Conservation (phyloP, 2,329 filamentous ascomycete species). For the Penicillium occitanis region DNA sequence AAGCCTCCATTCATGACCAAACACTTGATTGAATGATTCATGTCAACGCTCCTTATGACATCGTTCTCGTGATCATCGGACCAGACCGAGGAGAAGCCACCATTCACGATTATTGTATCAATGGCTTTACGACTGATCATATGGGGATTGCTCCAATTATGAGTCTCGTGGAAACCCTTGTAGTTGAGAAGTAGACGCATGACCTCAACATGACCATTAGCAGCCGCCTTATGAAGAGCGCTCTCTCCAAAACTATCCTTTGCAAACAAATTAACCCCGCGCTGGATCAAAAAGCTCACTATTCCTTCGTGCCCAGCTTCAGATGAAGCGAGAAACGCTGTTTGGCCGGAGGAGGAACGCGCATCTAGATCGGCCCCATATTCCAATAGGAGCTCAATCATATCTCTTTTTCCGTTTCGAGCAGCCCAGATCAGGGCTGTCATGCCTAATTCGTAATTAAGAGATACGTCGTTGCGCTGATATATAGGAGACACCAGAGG, state of each 20-base stretch:
- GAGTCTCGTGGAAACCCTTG: neutral
- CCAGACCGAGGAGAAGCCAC: neutral
- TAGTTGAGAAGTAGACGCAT: neutral
- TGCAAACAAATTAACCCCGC: neutral
- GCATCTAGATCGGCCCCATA: conserved; percentile 4
- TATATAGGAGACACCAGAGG: too few relatives aligned
- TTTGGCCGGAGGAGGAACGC: neutral
- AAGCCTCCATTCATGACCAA: neutral
- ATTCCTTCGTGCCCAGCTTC: neutral
- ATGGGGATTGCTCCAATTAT: neutral
- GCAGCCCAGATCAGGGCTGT: conserved; percentile 16
- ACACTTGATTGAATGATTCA: neutral
- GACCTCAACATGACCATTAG: conserved; percentile 1
- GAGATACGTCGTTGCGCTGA: too few relatives aligned
- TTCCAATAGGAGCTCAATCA: conserved; percentile 11
- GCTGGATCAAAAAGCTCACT: neutral
- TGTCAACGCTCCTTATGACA: neutral
- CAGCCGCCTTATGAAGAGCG: neutral
- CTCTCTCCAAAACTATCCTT: neutral
- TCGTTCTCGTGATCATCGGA: neutral
- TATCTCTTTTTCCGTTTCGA: neutral
- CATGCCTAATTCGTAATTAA: neutral
- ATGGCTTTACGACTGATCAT: neutral
- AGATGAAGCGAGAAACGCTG: neutral
- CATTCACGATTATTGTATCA: neutral